Base-by-base conservation (phyloP, 306 rosid genomes). In the Clitoria ternatea region DNA sequence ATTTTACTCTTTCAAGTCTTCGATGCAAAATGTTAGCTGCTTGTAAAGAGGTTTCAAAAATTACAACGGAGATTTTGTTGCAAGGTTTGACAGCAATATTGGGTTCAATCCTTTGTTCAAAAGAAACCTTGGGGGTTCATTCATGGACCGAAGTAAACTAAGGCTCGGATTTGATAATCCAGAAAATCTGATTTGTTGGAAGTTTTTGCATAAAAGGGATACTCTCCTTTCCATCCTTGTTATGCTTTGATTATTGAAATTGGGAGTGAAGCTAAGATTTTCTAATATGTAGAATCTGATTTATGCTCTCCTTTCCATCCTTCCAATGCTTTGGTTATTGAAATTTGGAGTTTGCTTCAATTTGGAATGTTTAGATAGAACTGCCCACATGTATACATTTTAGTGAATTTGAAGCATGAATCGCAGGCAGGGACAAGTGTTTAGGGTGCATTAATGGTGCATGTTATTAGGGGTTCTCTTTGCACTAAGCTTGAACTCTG, bases 271-370 rank as follows among this genome's bases (percentile, higher is more conserved):
- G n/a, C n/a, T n/a, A n/a, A n/a, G n/a, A n/a, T n/a, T 49, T 49
- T 49, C 26, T 49, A 49, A 19, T 1, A 43, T 43, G 17, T 43
- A 43, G 17, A 43, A 43, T 43, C 22, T 45, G 23, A 7, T 47
- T 47, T 47, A 12, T 47, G 29, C 15, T 50, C 32, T 22, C 32
- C 7, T 15, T 22, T 22, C 18, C 40, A 27, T 18, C 26, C 1
- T 44, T 29, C 29, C 17, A 8, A 65, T 48, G 19, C 12, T 65
- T 65, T 17, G 29, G 56, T 17, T 45, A 45, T 4, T 27, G 27
- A 65, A 14, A 65, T 44, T 65, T 42, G 40, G 42, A 44, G 39
- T 44, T 65, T 65, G 29, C 27, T 57, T 57, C 26, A 56, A 57
- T 30, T 17, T 7, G 26, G 24, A 33, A 57, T 57, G n/a, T 30